A percentile compares a stretch with the other conserved stretches of the same genome.
These are phyloP conservation scores for Daldinia eschscholtzii DNA, from an alignment of 2,329 filamentous ascomycete species.

Conservation along the genomic window DNA sequence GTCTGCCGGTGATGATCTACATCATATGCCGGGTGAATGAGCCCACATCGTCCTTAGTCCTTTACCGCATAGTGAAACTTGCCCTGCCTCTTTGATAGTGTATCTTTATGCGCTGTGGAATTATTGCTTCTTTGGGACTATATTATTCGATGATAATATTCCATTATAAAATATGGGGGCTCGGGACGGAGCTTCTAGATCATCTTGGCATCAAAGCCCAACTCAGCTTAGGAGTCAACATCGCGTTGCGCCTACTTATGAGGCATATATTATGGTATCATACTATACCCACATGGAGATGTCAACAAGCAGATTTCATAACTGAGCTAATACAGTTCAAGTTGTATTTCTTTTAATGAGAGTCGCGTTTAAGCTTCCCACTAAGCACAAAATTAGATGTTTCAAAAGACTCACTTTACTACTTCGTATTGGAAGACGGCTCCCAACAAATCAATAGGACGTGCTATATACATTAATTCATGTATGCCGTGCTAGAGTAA, in stretches of 20 bases:
- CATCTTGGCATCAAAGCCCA: background rate
- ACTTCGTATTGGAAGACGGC: background rate
- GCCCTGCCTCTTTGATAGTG: background rate
- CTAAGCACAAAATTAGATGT: background rate
- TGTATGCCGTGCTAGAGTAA: background rate
- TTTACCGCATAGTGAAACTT: background rate
- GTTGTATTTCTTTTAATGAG: background rate
- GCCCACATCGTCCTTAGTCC: constrained; percentile 19
- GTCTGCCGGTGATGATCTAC: constrained; percentile 25
- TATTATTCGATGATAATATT: background rate
- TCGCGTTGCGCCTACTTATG: background rate
- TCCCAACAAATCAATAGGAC: background rate
- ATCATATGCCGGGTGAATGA: constrained; percentile 23
- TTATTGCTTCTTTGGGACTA: background rate
- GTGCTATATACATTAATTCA: background rate
- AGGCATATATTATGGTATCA: background rate
- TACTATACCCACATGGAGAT: background rate
- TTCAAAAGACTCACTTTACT: background rate
- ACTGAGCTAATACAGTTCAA: background rate
- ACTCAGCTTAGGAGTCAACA: background rate
- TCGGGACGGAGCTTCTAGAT: background rate
- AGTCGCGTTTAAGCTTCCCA: background rate
- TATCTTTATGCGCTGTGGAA: background rate
- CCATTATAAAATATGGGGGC: background rate
- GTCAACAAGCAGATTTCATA: background rate